Evolutionary conservation across 2,329 filamentous ascomycete species (phyloP), one percentile per base, ranked within the genome.

Genomic region (Pseudogymnoascus sp.): DNA sequence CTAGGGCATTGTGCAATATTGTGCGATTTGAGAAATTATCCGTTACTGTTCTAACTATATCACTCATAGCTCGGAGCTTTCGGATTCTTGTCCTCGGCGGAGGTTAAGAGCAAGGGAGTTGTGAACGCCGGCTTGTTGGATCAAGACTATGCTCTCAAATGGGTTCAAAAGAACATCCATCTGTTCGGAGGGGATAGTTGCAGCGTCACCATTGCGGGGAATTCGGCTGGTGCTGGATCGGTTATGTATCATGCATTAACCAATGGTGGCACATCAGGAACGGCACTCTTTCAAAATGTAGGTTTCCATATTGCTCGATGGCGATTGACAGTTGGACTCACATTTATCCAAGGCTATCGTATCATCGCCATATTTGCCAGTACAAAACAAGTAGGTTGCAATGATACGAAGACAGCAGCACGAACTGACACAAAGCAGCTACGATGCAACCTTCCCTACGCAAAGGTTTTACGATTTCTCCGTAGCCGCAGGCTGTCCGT

Each of bases 111-210:
- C 0, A 69, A 72, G 2, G 72, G 71, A 0, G 62, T 74, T 3
- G 59, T 81, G 11, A 86, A 86, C 63, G 79, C 80, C 0, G 83
- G 83, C 0, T 70, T 85, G 0, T 72, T 81, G 2, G 83, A 85
- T 63, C 82, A 84, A 65, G 76, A 77, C 9, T 78, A 79, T 3
- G 78, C 80, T 3, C 70, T 86, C 2, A 70, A 79, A 66, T 86
- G 84, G 77, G 78, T 85, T 0, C 78, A 83, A 59, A 76, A 74
- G 14, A 73, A 85, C 64, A 82, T 85, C 61, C 67, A 71, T 5
- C 70, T 76, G 1, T 85, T 86, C 62, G 82, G 83, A 0, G 82
- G 83, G 5, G 77, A 85, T 60, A 75, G 76, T 0, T 66, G 70
- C 1, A 76, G 78, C 9, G 79, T 86, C 0, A 83, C 81, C 0